phyloP scores from a whole-genome alignment of 768 basidiomycete genomes.

The Lactarius pseudohatsudake region DNA sequence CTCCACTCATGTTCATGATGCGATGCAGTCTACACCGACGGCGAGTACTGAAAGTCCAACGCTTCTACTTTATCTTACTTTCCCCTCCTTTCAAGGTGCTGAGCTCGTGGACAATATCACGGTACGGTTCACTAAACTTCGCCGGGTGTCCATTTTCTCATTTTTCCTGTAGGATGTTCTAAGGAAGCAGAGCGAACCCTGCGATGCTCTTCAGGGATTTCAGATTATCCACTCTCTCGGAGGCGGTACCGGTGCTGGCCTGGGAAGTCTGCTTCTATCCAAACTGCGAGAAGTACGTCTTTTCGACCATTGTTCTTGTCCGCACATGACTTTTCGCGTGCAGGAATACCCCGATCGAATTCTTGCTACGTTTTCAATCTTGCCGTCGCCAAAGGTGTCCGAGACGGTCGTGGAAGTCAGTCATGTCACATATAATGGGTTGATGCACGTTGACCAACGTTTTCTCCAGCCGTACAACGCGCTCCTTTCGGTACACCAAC shows the following conservation, averaged over 20 bases:
- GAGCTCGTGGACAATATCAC: slow-evolving; percentile 87
- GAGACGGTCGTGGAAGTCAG: slow-evolving; percentile 55
- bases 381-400: slow-evolving; percentile 57
- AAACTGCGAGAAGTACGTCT: slow-evolving; percentile 73
- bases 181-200: slow-evolving; percentile 74
- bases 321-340: slow-evolving; percentile 33
- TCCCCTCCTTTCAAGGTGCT: slow-evolving; percentile 55
- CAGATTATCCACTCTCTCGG: slow-evolving; percentile 88
- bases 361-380: slow-evolving; percentile 52
- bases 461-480: slow-evolving; percentile 71
- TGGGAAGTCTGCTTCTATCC: slow-evolving; percentile 76
- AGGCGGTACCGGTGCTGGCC: slow-evolving; percentile 86
- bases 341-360: slow-evolving; percentile 58
- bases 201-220: slow-evolving; percentile 89
- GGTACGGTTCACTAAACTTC: slow-evolving; percentile 37
- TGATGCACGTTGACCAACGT: background rate
- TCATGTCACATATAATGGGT: background rate
- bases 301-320: slow-evolving; percentile 2
- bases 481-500: slow-evolving; percentile 80
- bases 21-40: slow-evolving; percentile 82
- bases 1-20: slow-evolving; percentile 29
- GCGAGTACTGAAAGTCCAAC: slow-evolving; percentile 38
- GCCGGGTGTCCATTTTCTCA: background rate
- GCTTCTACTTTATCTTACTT: background rate
- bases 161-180: slow-evolving; percentile 58